phyloP scores from a whole-genome alignment of 352 stramenopile species.

The Discostella stelligera region DNA sequence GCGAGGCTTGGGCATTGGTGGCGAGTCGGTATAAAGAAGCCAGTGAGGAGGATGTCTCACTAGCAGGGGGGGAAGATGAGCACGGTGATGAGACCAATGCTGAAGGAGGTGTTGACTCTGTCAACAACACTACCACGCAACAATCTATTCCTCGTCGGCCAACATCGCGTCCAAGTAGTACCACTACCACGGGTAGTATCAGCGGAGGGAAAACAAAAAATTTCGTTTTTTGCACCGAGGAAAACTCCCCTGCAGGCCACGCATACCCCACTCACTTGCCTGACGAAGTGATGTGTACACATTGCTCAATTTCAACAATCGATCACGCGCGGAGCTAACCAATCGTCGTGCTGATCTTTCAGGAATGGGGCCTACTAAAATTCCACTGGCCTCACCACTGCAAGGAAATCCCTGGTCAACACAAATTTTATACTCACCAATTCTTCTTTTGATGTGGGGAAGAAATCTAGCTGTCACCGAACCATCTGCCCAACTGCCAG shows the following conservation, averaged over 20 bases:
- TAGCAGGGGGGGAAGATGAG: no score
- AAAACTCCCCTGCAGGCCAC: constrained; percentile 29
- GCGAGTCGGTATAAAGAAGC: no score
- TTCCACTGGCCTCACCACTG: background rate
- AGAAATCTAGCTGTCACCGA: background rate
- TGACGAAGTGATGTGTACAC: constrained; percentile 23
- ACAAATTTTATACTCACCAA: background rate
- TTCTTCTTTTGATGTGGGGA: background rate
- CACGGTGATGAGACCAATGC: no score
- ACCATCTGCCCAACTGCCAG: constrained; percentile 1
- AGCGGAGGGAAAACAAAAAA: no score
- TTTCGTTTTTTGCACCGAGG: constrained; percentile 25
- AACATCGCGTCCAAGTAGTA: no score
- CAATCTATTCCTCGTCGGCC: no score
- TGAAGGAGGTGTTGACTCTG: no score
- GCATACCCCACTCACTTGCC: background rate
- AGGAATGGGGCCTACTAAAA: constrained; percentile 4
- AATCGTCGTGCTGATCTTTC: background rate
- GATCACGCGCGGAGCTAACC: background rate
- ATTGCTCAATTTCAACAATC: background rate
- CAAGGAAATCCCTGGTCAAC: background rate
- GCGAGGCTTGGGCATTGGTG: no score
- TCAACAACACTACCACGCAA: no score
- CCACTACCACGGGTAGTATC: no score
- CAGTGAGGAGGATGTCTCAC: no score